Evolutionary conservation across 176 grass and related monocot genomes (phyloP), one percentile per base, ranked within the genome.

Genomic region (Triticum turgidum): DNA sequence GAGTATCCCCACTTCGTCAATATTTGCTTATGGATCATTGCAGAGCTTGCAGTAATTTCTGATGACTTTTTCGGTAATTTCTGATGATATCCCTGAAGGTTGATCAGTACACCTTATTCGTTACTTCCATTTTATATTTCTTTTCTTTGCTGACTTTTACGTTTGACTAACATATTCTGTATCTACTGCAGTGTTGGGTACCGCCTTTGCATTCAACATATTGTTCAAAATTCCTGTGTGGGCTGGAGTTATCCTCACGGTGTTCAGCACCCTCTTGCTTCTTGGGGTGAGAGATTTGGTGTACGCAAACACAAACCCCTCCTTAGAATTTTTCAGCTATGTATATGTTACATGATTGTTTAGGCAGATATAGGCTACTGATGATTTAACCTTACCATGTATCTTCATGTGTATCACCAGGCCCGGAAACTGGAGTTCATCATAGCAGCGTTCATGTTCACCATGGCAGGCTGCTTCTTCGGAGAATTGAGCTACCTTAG

Each of bases 401-500:
- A 7, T 66, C 7, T 7, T 63, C 68, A 20, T 85, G 32, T 76
- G 49, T 9, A 65, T 21, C 35, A 78, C 37, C 78, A 95, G 95
- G 89, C 89, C 65, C 77, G 91, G 18, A 98, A 98, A 35, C 85
- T 98, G 68, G 95, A 98, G 83, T 64, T 89, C 25, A 65, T 92
- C 29, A 89, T 95, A 72, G 87, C 89, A 3, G 68, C 86, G 1
- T 82, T 87, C 66, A 92, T 98, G 78, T 90, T 98, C 17, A 89
- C 92, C 37, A 93, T 98, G 95, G 95, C 89, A 9, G 91, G 85
- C 1, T 98, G 95, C 84, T 95, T 92, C 83, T 98, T 98, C 9
- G 91, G 91, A 11, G 95, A 98, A 52, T 59, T 98, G 72, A 90
- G 89, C 87, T 95, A 94, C 33, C 73, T 98, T 77, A 95, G 90